These are phyloP conservation scores for Hypocreales sp. DNA, from an alignment of 2,329 filamentous ascomycete species.

Conservation along the genomic window DNA sequence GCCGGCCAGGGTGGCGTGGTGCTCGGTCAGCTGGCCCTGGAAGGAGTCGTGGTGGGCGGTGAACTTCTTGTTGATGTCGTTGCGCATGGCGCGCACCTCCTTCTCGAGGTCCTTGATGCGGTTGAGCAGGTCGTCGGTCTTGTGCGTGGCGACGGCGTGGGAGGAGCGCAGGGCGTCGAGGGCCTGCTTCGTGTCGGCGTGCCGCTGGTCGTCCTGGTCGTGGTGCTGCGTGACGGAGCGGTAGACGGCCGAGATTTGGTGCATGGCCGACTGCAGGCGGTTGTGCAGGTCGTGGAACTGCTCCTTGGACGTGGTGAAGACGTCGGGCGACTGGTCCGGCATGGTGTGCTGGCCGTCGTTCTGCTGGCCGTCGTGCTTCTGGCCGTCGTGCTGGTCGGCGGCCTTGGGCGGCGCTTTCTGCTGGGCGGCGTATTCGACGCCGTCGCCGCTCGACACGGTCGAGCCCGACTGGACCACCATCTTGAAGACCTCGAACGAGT, in stretches of 20 bases:
- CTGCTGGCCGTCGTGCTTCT: constrained; percentile 18
- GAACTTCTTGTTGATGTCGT: constrained; percentile 34
- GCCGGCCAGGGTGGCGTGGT: constrained; percentile 32
- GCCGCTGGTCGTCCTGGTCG: constrained; percentile 36
- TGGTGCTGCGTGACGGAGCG: constrained; percentile 36
- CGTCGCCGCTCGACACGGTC: constrained; percentile 7
- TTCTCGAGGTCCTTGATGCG: constrained; percentile 38
- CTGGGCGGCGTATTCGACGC: constrained; percentile 4
- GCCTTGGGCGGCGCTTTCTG: constrained; percentile 13
- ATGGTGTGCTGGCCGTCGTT: constrained; percentile 18
- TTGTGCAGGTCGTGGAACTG: constrained; percentile 80
- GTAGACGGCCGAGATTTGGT: constrained; percentile 50
- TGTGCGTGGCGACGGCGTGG: constrained; percentile 25
- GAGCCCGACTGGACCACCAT: constrained; percentile 54
- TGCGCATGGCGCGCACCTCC: constrained; percentile 42
- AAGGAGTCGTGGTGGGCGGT: constrained; percentile 34
- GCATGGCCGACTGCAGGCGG: constrained; percentile 59
- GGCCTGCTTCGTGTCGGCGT: constrained; percentile 35
- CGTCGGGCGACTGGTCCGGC: constrained; percentile 30
- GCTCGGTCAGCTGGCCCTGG: constrained; percentile 33
- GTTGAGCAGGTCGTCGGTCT: constrained; percentile 24
- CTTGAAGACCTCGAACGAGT: constrained; percentile 90
- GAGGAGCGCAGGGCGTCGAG: constrained; percentile 27
- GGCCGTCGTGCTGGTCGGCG: constrained; percentile 7
- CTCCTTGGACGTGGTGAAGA: constrained; percentile 30